Conservation (phyloP, 2,329 filamentous ascomycete species). For the Lachnellula cervina region DNA sequence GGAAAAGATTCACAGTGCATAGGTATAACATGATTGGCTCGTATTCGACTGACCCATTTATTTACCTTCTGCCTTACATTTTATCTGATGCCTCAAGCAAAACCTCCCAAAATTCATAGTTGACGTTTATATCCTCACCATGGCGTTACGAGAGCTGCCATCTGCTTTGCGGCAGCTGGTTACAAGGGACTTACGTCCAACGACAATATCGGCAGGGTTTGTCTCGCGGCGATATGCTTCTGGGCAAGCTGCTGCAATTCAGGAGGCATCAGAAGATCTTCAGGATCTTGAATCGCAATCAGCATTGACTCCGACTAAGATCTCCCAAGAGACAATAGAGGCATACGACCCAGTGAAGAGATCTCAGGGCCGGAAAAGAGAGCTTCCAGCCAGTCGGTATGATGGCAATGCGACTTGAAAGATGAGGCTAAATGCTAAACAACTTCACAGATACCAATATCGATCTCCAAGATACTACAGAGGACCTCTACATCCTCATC, state of each 20-base stretch:
- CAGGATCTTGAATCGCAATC: slow-evolving; percentile 43
- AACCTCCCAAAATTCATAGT: slow-evolving; percentile 14
- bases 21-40: neutral
- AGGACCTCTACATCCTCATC: slow-evolving; percentile 87
- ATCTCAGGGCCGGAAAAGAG: slow-evolving; percentile 35
- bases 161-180: slow-evolving; percentile 26
- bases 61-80: slow-evolving; percentile 9
- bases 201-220: slow-evolving; percentile 5
- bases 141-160: slow-evolving; percentile 31
- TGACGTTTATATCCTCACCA: slow-evolving; percentile 14
- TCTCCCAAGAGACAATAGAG: slow-evolving; percentile 34
- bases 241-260: slow-evolving; percentile 19
- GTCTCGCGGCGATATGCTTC: slow-evolving; percentile 27
- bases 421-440: slow-evolving; percentile 8
- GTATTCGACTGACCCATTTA: neutral
- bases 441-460: slow-evolving; percentile 73
- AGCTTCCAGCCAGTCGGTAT: slow-evolving; percentile 38
- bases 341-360: slow-evolving; percentile 45
- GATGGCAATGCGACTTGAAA: slow-evolving; percentile 4
- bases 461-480: slow-evolving; percentile 92
- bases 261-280: slow-evolving; percentile 25
- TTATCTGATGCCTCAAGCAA: slow-evolving; percentile 8
- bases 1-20: neutral
- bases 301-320: slow-evolving; percentile 35
- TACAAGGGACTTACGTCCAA: slow-evolving; percentile 20